Percentiles rank a stretch among this genome's conserved stretches.
These are phyloP conservation scores for Ceratobasidium sp. DNA, from an alignment of 1,284 basidiomycete genomes.

Conservation along the genomic window DNA sequence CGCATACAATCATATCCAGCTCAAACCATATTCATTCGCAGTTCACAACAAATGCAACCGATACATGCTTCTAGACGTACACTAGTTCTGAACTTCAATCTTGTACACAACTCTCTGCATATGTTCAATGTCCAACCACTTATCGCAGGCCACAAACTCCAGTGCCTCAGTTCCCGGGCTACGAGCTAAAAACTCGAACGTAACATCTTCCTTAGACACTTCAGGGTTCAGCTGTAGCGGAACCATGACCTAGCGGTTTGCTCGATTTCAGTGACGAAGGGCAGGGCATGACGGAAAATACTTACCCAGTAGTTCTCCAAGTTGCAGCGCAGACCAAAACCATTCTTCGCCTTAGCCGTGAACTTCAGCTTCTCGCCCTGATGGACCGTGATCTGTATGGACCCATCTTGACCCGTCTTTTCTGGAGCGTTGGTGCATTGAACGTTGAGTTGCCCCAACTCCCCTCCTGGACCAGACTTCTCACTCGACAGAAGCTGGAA, in stretches of 20 bases:
- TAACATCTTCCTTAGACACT: neutral
- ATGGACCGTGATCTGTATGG: too few species aligned
- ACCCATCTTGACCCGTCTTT: too few species aligned
- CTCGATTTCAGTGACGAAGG: neutral
- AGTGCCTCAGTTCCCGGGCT: neutral
- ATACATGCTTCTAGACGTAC: too few species aligned
- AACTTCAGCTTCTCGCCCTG: neutral
- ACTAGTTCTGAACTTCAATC: neutral
- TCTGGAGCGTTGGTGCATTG: too few species aligned
- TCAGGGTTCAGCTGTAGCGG: neutral
- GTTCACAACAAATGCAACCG: too few species aligned
- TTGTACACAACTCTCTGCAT: neutral
- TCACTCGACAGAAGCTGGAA: neutral
- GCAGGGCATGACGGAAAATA: neutral
- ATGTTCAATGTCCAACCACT: neutral
- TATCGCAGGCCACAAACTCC: neutral
- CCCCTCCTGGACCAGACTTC: neutral
- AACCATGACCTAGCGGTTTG: neutral
- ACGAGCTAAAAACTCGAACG: neutral
- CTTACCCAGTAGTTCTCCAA: neutral
- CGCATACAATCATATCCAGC: too few species aligned
- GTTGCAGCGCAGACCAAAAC: neutral
- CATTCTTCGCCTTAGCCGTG: neutral
- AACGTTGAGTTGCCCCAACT: too few species aligned
- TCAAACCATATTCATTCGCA: too few species aligned